phyloP scores from a whole-genome alignment of 495 filamentous ascomycete genomes.

The Penicillium fimorum region DNA sequence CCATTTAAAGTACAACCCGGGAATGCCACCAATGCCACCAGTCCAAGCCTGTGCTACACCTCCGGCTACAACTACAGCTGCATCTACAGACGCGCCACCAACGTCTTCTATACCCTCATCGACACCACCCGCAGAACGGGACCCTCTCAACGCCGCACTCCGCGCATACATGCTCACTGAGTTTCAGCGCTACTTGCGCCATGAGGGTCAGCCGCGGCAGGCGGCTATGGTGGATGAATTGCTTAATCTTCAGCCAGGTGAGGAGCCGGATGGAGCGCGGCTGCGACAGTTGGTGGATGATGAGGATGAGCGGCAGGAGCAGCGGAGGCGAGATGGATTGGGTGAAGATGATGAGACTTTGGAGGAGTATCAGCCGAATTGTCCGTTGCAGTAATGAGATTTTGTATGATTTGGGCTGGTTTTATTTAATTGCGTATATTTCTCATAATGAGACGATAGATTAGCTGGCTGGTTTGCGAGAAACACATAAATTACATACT shows the following conservation, averaged over 20 bases:
- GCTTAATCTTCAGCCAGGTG: not conserved
- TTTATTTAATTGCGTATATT: not conserved
- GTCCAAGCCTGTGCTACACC: not conserved
- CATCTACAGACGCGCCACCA: not conserved
- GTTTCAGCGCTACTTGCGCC: constrained; percentile 10
- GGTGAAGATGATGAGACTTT: not conserved
- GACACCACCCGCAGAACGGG: not conserved
- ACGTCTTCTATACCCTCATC: too few relatives aligned
- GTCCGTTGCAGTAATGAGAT: not conserved
- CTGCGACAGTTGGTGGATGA: constrained; percentile 1
- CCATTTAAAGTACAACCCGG: constrained; percentile 7
- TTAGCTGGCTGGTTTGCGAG: not conserved
- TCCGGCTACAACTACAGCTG: not conserved
- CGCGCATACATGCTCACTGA: constrained; percentile 4
- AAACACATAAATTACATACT: not conserved
- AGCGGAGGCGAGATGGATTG: not conserved
- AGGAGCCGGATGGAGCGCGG: constrained; percentile 5
- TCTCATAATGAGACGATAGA: not conserved
- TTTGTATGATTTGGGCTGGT: not conserved
- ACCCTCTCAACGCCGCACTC: not conserved
- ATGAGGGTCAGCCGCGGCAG: not conserved
- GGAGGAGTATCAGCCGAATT: not conserved
- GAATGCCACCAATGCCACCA: not conserved
- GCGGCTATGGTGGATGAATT: constrained; percentile 7
- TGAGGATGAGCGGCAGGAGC: not conserved